These are phyloP conservation scores for Phialocephala sp. DNA, from an alignment of 2,329 filamentous ascomycete genomes.

Conservation along the genomic window DNA sequence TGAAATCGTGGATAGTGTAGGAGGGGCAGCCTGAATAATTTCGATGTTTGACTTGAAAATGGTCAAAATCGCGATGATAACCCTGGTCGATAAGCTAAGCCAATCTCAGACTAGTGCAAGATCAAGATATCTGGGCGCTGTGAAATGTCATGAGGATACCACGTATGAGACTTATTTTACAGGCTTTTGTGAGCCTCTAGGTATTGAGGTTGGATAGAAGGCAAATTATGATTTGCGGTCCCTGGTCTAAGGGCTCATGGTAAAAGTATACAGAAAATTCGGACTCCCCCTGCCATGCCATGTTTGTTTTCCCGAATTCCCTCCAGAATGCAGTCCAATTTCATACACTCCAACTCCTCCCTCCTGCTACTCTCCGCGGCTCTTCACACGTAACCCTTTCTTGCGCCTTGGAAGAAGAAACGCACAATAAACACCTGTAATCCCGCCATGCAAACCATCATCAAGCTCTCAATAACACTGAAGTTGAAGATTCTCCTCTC, in stretches of 20 bases:
- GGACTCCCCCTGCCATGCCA: conserved; percentile 11
- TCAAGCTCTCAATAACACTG: conserved; percentile 86
- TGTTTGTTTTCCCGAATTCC: neutral
- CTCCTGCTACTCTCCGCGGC: conserved; percentile 11
- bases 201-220: neutral
- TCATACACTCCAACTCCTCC: conserved; percentile 22
- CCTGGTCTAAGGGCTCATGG: conserved; percentile 3
- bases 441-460: conserved; percentile 95
- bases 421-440: conserved; percentile 96
- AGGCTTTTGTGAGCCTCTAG: too few species aligned
- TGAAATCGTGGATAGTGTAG: conserved; percentile 27
- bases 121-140: neutral
- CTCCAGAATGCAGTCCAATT: neutral
- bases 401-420: conserved; percentile 94
- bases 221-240: neutral
- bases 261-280: conserved; percentile 19
- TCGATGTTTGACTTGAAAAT: conserved; percentile 24
- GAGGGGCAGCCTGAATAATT: conserved; percentile 23
- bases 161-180: too few species aligned
- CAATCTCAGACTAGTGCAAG: neutral
- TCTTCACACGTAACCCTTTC: conserved; percentile 71
- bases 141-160: too few species aligned
- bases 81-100: neutral
- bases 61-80: conserved; percentile 24
- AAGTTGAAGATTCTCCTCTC: conserved; percentile 97